These are phyloP conservation scores for Phytophthora sp. DNA, from an alignment of 352 stramenopile genomes.

Conservation along the genomic window DNA sequence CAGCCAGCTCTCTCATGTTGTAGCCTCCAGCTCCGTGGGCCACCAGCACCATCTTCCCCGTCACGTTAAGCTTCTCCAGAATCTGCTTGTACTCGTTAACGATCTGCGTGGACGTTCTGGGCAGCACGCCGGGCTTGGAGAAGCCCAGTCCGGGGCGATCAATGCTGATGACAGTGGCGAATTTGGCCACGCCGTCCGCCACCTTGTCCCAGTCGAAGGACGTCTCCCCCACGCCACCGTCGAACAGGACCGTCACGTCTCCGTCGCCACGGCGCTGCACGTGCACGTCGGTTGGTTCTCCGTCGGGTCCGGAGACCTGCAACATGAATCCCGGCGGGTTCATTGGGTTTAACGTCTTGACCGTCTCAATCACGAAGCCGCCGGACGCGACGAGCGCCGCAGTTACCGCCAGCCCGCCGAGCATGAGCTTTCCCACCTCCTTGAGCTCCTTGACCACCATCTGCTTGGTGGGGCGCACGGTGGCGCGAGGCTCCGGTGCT, in stretches of 20 bases:
- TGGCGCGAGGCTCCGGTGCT: constrained; percentile 13
- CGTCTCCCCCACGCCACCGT: constrained; percentile 81
- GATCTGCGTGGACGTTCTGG: constrained; percentile 68
- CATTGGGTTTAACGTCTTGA: constrained; percentile 67
- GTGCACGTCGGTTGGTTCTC: constrained; percentile 52
- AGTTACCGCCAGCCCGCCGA: constrained; percentile 52
- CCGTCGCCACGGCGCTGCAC: constrained; percentile 52
- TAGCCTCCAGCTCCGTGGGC: constrained; percentile 78
- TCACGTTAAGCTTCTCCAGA: constrained; percentile 61
- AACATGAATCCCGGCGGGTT: constrained; percentile 53
- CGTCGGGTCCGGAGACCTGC: constrained; percentile 48
- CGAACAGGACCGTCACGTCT: constrained; percentile 70
- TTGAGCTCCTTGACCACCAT: constrained; percentile 61
- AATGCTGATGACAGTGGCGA: constrained; percentile 67
- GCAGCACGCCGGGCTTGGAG: constrained; percentile 49
- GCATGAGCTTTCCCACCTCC: constrained; percentile 69
- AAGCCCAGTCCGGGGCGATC: constrained; percentile 81
- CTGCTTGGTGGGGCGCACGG: constrained; percentile 43
- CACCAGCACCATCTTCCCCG: constrained; percentile 69
- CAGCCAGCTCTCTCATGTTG: constrained; percentile 76
- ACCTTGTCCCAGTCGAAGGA: constrained; percentile 89
- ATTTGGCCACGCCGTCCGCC: constrained; percentile 46
- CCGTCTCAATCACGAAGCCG: constrained; percentile 74
- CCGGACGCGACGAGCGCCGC: constrained; percentile 53
- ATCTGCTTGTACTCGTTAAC: constrained; percentile 67